phyloP scores from a whole-genome alignment of 495 filamentous ascomycete genomes.

The Hypoxylon lienhwacheense region DNA sequence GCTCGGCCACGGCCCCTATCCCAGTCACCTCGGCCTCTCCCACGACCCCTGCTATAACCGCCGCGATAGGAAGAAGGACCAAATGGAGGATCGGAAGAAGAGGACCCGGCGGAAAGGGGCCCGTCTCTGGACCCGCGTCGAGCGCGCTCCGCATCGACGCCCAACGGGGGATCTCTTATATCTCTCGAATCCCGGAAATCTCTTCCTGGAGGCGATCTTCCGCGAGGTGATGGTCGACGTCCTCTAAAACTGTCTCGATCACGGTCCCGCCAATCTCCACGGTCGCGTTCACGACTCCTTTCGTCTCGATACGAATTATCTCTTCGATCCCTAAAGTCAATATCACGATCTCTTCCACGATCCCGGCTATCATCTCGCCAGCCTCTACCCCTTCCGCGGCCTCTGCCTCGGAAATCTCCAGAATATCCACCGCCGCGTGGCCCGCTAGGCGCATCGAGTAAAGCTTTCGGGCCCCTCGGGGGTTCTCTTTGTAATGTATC shows the following conservation, averaged over 20 bases:
- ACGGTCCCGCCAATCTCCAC: slow-evolving; percentile 45
- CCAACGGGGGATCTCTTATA: slow-evolving; percentile 47
- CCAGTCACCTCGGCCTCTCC: slow-evolving; percentile 65
- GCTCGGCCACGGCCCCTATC: slow-evolving; percentile 64
- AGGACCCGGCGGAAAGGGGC: slow-evolving; percentile 68
- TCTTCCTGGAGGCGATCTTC: slow-evolving; percentile 47
- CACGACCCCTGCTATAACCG: slow-evolving; percentile 52
- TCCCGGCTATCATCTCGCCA: slow-evolving; percentile 64
- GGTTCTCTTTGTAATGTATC: slow-evolving; percentile 53
- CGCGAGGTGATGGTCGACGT: slow-evolving; percentile 50
- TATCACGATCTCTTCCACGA: slow-evolving; percentile 60
- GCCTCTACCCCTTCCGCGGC: slow-evolving; percentile 51
- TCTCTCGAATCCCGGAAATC: slow-evolving; percentile 44
- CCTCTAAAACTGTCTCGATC: slow-evolving; percentile 50
- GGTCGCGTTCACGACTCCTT: slow-evolving; percentile 50
- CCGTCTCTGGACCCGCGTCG: slow-evolving; percentile 58
- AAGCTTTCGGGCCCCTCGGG: slow-evolving; percentile 70
- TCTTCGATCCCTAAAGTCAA: slow-evolving; percentile 55
- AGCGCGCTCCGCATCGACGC: slow-evolving; percentile 53
- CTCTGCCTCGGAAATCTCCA: slow-evolving; percentile 51
- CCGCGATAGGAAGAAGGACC: slow-evolving; percentile 55
- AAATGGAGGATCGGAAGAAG: slow-evolving; percentile 65
- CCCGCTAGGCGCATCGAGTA: slow-evolving; percentile 66
- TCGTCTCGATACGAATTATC: slow-evolving; percentile 54
- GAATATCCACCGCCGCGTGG: slow-evolving; percentile 53